Evolutionary conservation across 805 yeast genomes (phyloP).

Genomic region (Ogataea ganodermae): DNA sequence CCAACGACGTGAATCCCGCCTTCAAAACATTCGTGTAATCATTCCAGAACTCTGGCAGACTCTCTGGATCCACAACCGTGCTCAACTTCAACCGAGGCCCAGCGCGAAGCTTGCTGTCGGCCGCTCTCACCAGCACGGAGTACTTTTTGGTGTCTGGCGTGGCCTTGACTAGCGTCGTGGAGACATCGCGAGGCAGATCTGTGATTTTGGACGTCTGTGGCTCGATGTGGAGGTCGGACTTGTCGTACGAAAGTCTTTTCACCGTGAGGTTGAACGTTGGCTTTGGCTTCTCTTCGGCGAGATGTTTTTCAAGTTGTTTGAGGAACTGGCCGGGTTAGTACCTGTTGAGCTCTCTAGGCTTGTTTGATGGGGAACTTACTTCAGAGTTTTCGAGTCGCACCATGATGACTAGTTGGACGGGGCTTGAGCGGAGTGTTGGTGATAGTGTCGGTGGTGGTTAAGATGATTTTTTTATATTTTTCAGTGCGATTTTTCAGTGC

Average conservation of each 20-base stretch:
- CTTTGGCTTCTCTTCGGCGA: conserved; percentile 30
- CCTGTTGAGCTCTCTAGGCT: neutral
- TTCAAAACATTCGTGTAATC: conserved; percentile 71
- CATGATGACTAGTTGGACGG: conserved; percentile 12
- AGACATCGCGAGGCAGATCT: conserved; percentile 20
- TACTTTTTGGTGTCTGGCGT: conserved; percentile 39
- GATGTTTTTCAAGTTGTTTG: conserved; percentile 22
- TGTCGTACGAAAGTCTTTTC: conserved; percentile 45
- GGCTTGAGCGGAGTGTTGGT: neutral
- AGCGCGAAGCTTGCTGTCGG: conserved; percentile 56
- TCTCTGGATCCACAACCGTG: conserved; percentile 65
- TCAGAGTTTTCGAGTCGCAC: conserved; percentile 26
- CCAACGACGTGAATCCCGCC: conserved; percentile 70
- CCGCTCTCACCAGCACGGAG: conserved; percentile 67
- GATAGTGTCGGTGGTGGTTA: neutral
- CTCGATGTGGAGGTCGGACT: conserved; percentile 26
- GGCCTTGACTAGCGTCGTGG: conserved; percentile 14
- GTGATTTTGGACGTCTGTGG: conserved; percentile 12
- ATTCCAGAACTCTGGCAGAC: conserved; percentile 74
- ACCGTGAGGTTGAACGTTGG: conserved; percentile 63
- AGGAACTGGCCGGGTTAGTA: conserved; percentile 28
- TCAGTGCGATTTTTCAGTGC: neutral
- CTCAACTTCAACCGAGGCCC: conserved; percentile 50
- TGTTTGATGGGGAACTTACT: conserved; percentile 22
- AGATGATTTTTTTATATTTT: neutral